Percentiles rank a stretch among this genome's conserved stretches.
phyloP scores from a whole-genome alignment of 2,329 filamentous ascomycete species.

The Diaporthe ilicicola region DNA sequence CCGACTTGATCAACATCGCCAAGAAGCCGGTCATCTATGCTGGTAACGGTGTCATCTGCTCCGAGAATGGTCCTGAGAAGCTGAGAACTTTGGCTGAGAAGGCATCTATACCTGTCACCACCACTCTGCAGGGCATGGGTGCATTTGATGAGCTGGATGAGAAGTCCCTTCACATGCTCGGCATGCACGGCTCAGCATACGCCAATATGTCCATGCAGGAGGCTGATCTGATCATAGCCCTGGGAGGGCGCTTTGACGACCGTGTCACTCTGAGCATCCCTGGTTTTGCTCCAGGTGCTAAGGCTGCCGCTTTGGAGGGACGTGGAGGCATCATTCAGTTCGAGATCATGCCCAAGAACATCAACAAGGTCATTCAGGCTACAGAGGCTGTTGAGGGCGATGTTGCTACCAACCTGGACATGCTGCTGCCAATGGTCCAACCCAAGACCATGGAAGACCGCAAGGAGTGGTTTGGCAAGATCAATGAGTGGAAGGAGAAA shows the following conservation, averaged over 20 bases:
- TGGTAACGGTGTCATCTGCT: slow-evolving; percentile 86
- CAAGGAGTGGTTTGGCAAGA: slow-evolving; percentile 88
- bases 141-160: slow-evolving; percentile 92
- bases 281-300: slow-evolving; percentile 91
- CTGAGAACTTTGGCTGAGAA: slow-evolving; percentile 91
- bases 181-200: slow-evolving; percentile 97
- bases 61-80: slow-evolving; percentile 79
- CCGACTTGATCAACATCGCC: slow-evolving; percentile 82
- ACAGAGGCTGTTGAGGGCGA: slow-evolving; percentile 96
- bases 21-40: slow-evolving; percentile 97
- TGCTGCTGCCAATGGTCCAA: slow-evolving; percentile 78
- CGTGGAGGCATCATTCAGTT: slow-evolving; percentile 97
- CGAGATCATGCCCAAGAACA: slow-evolving; percentile 99
- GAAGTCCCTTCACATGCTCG: slow-evolving; percentile 97
- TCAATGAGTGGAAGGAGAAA: slow-evolving; percentile 87
- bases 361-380: slow-evolving; percentile 98
- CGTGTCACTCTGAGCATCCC: slow-evolving; percentile 84
- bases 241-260: slow-evolving; percentile 95
- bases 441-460: slow-evolving; percentile 70
- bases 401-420: slow-evolving; percentile 79
- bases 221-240: slow-evolving; percentile 92
- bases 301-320: slow-evolving; percentile 81
- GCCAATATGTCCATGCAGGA: slow-evolving; percentile 99
- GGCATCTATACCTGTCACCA: slow-evolving; percentile 91
- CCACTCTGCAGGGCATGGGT: slow-evolving; percentile 92